A percentile compares a stretch with the other conserved stretches of the same genome.
phyloP scores from a whole-genome alignment of 148 eudicot species.

The Rhododendron griersonianum region DNA sequence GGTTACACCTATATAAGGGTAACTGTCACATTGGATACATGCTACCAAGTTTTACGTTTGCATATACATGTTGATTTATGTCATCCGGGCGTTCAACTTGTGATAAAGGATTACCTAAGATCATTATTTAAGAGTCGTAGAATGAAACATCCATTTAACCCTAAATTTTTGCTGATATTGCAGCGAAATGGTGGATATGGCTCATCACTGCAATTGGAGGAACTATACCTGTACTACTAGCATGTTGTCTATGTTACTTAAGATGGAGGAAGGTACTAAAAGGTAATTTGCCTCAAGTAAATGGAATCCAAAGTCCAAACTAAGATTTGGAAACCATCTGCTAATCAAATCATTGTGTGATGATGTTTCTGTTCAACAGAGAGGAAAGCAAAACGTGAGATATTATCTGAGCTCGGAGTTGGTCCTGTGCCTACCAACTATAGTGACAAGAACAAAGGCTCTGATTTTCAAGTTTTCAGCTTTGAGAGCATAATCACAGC shows the following conservation, averaged over 20 bases:
- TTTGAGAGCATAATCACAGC: slow-evolving; percentile 27
- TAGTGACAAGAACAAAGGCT: slow-evolving; percentile 16
- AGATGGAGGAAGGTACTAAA: neutral
- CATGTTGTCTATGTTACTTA: neutral
- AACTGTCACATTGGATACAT: too few species aligned
- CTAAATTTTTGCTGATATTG: too few species aligned
- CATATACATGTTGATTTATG: too few species aligned
- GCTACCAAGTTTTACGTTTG: too few species aligned
- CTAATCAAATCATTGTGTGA: too few species aligned
- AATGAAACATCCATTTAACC: too few species aligned
- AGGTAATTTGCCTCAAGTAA: neutral
- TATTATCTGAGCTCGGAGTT: slow-evolving; percentile 13
- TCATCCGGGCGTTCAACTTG: too few species aligned
- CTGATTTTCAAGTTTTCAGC: slow-evolving; percentile 24
- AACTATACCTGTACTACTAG: neutral
- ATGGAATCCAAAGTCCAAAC: too few species aligned
- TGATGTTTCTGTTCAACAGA: neutral
- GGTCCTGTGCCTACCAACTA: neutral
- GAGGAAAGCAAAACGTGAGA: neutral
- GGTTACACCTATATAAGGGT: too few species aligned
- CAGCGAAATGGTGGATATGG: neutral
- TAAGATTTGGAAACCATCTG: too few species aligned
- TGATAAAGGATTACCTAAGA: too few species aligned
- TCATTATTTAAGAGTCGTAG: too few species aligned
- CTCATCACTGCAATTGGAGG: neutral